Conservation (phyloP, 2,329 filamentous ascomycete species). For the Cladosporium sp. region DNA sequence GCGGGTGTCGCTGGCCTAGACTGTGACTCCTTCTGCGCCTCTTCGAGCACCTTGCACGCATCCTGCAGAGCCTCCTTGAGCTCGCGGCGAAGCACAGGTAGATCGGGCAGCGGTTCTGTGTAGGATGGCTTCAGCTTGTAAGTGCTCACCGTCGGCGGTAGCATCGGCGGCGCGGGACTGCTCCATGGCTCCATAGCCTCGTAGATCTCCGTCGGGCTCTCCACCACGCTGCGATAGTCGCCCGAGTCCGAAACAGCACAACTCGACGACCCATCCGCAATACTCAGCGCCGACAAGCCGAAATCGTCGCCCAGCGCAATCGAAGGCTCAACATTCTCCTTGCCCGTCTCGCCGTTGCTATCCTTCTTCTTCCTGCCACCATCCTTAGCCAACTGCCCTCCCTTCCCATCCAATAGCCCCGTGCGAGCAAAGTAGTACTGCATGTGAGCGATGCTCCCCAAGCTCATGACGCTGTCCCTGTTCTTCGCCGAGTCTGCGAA, state of each 20-base stretch:
- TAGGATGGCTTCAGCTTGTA: conserved; percentile 84
- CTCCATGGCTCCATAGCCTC: conserved; percentile 35
- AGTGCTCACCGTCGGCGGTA: conserved; percentile 95
- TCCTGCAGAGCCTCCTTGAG: conserved; percentile 68
- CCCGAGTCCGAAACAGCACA: conserved; percentile 41
- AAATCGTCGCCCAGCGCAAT: conserved; percentile 29
- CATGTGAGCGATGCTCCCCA: conserved; percentile 94
- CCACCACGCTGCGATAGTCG: conserved; percentile 42
- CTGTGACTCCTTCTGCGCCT: conserved; percentile 46
- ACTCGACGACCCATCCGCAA: conserved; percentile 32
- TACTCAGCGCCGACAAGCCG: conserved; percentile 28
- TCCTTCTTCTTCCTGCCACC: conserved; percentile 50
- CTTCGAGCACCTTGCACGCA: conserved; percentile 67
- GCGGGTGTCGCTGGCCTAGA: conserved; percentile 22
- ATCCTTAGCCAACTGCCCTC: conserved; percentile 77
- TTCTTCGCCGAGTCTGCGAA: conserved; percentile 90
- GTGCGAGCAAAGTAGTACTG: conserved; percentile 98
- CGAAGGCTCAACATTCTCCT: conserved; percentile 37
- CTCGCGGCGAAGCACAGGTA: conserved; percentile 73
- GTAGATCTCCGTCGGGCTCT: conserved; percentile 58
- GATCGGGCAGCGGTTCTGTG: conserved; percentile 80
- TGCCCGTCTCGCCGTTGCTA: conserved; percentile 25
- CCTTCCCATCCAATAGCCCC: conserved; percentile 89
- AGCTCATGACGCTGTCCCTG: conserved; percentile 90
- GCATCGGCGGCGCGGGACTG: conserved; percentile 69